Evolutionary conservation across 768 basidiomycete genomes (phyloP), one percentile per base, ranked within the genome.

Genomic region (Fomitopsis pulvina): DNA sequence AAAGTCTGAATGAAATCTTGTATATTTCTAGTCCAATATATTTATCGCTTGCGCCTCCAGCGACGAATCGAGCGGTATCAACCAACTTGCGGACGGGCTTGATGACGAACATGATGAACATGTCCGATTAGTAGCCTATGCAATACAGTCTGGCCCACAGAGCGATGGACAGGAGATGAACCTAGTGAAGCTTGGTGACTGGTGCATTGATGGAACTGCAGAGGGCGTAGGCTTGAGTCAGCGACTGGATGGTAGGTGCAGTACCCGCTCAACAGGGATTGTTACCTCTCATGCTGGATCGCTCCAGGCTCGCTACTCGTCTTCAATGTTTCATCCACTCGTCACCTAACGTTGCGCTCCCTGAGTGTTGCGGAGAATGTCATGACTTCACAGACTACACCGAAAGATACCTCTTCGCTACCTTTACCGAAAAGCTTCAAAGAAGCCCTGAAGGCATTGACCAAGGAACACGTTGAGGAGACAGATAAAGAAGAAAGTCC

Each of bases 351-450:
- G 22, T 59, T 68, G 10, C 75, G 72, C 22, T 57, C 67, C 3
- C 48, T 84, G 4, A 63, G 63, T 9, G 53, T 77, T 4, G 26
- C 38, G 21, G 53, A 55, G 25, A 32, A 16, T 12, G 27, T 11
- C 38, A 28, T 32, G 47, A 6, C 37, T 4, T 14, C 57, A 10
- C 55, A 63, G 24, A 48, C 48, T 9, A 64, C 64, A 12, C 51
- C 59, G 24, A 45, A 63, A 18, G 68, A 71, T 22, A 58, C 68
- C 42, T 61, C 64, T 29, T 45, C 56, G 28, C 61, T 80, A n/a
- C 70, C 73, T 0, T 65, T 85, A n/a, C 71, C 83, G 6, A 84
- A 81, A 52, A 75, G 81, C 2, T 81, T 88, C 70, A 88, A 81
- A 60, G 34, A 37, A 4, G 67, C 71, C 1, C 70, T 78, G 12